These are phyloP conservation scores for Lichtheimia ramosa DNA, from an alignment of 371 early-diverging fungal species.

Conservation along the genomic window DNA sequence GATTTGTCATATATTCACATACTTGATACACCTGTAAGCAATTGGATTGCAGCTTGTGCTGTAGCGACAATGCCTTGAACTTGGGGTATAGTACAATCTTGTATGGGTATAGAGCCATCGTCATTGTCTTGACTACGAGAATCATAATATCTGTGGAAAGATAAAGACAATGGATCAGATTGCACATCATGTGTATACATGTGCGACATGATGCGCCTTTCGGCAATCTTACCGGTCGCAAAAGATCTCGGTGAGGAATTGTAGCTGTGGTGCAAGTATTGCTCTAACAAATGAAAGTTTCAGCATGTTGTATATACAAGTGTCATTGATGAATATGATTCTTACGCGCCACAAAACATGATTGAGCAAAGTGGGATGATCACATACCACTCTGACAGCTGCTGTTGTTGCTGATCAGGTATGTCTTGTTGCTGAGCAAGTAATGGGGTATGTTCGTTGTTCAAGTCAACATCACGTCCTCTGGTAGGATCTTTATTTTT, in stretches of 20 bases:
- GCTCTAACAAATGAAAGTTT: conserved; percentile 13
- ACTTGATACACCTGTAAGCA: conserved; percentile 31
- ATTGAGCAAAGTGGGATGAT: conserved; percentile 21
- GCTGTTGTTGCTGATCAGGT: neutral
- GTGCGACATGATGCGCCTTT: neutral
- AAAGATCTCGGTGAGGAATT: conserved; percentile 34
- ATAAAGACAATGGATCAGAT: neutral
- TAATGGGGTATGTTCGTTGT: no score
- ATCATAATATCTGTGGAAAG: conserved; percentile 26
- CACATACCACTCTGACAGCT: conserved; percentile 28
- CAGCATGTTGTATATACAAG: neutral
- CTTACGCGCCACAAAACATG: conserved; percentile 24
- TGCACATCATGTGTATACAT: neutral
- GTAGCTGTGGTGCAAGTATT: conserved; percentile 27
- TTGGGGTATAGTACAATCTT: conserved; percentile 45
- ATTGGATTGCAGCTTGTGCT: conserved; percentile 29
- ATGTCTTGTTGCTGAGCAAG: no score
- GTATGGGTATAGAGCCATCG: conserved; percentile 19
- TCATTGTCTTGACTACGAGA: conserved; percentile 2
- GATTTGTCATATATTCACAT: conserved; percentile 11
- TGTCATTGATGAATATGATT: neutral
- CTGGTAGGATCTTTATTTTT: no score
- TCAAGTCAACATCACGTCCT: no score
- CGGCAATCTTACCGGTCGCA: conserved; percentile 30
- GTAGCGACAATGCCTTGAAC: conserved; percentile 39